phyloP scores from a whole-genome alignment of 2,329 filamentous ascomycete species.

The Nemania diffusa region DNA sequence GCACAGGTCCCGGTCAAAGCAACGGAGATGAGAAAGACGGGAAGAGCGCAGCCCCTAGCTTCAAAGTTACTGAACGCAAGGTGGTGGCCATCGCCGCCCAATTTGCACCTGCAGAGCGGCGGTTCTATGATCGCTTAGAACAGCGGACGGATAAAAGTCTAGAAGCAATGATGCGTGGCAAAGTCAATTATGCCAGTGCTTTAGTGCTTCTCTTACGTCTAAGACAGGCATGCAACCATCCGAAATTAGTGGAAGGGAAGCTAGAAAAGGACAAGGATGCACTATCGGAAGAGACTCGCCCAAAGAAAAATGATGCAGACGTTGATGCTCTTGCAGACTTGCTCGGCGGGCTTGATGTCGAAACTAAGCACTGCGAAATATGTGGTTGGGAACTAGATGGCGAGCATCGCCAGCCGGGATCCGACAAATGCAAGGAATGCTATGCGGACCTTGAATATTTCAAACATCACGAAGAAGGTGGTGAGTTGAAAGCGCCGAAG shows the following conservation, averaged over 20 bases:
- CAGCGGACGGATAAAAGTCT: constrained; percentile 86
- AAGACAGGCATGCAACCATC: constrained; percentile 94
- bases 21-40: constrained; percentile 61
- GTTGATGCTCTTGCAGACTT: constrained; percentile 87
- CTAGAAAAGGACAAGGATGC: constrained; percentile 89
- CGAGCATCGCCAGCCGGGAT: constrained; percentile 55
- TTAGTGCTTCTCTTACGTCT: constrained; percentile 90
- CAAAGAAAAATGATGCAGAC: constrained; percentile 67
- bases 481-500: constrained; percentile 53
- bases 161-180: constrained; percentile 85
- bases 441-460: constrained; percentile 77
- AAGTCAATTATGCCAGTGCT: constrained; percentile 91
- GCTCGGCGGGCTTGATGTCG: constrained; percentile 84
- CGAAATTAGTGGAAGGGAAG: constrained; percentile 85
- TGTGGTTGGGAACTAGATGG: constrained; percentile 76
- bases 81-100: constrained; percentile 82
- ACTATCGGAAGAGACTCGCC: constrained; percentile 70
- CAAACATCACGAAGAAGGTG: constrained; percentile 57
- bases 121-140: constrained; percentile 87
- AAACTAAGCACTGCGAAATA: constrained; percentile 82
- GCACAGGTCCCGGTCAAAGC: constrained; percentile 74
- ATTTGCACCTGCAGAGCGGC: constrained; percentile 81
- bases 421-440: constrained; percentile 76
- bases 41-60: constrained; percentile 66
- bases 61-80: constrained; percentile 92